Evolutionary conservation across 2,329 filamentous ascomycete species (phyloP).

Genomic region (Phialocephala subalpina): DNA sequence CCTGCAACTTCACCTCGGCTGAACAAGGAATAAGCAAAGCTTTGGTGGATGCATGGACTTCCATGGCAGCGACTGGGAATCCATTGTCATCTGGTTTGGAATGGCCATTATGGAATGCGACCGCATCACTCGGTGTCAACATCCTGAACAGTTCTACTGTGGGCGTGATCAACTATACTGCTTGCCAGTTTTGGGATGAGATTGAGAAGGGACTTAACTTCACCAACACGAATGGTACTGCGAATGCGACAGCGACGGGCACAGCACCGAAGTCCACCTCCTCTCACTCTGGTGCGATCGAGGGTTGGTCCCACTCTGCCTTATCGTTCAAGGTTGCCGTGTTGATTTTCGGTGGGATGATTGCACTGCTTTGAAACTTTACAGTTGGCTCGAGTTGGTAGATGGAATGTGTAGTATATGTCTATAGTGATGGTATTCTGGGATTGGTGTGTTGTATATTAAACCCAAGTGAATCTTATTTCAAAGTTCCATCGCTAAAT

Average conservation of each 20-base stretch:
- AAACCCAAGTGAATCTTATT: too few relatives aligned
- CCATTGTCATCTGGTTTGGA: conserved; percentile 3
- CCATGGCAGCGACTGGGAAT: conserved; percentile 16
- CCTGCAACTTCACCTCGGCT: conserved; percentile 1
- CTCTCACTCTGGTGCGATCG: neutral
- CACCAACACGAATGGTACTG: neutral
- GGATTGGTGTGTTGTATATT: too few relatives aligned
- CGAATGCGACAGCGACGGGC: neutral
- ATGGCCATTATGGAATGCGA: conserved; percentile 14
- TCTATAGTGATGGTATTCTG: too few relatives aligned
- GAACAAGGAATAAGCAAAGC: conserved; percentile 6
- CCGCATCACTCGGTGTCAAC: neutral
- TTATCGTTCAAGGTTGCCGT: neutral
- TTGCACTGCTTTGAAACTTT: neutral
- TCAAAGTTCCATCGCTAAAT: too few relatives aligned
- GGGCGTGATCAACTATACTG: conserved; percentile 9
- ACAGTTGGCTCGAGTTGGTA: neutral
- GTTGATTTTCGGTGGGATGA: neutral
- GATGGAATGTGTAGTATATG: too few relatives aligned
- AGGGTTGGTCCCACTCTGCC: neutral
- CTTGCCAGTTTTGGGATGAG: conserved; percentile 13
- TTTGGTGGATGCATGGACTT: conserved; percentile 12
- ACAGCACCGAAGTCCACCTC: neutral
- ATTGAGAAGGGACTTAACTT: conserved; percentile 12
- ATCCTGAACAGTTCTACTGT: neutral